Base-by-base conservation (phyloP, 2,329 filamentous ascomycete species). In the Periconia sp. region DNA sequence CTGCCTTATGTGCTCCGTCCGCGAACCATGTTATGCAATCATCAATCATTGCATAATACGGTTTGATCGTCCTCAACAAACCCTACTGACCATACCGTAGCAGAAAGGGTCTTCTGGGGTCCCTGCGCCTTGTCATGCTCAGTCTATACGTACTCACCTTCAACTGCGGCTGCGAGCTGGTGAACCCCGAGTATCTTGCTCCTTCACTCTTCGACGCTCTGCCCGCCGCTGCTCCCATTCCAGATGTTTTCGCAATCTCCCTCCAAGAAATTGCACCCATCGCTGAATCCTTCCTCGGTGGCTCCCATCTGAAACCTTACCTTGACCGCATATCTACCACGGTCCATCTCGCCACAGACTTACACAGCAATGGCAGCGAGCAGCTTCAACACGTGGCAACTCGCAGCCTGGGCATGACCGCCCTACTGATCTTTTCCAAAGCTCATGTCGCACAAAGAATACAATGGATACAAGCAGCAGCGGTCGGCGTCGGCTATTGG, bases 211-310 rank as follows among this genome's bases (percentile, higher is more conserved):
- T 74, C 53, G 70, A 72, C 47, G 68, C 71, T 49, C 73, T 75
- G n/a, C 71, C 72, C 31, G 57, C 69, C 43, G 60, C 47, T 13
- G 59, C 71, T 15, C 70, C 88, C 71, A 79, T 91, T 5, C 92
- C 81, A 3, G 85, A 88, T 58, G 72, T 90, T 40, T 75, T 91
- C 55, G 83, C 87, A 53, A 76, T 90, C 55, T 85, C 81, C 15
- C 82, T 99, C 17, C 92, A 99, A 74, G 94, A 99, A 75, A 82
- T 97, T 56, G 89, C 92, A 10, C 94, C 94, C 0, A 82, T 97
- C 47, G 83, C 88, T 49, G 85, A 91, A 66, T 85, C 90, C 20
- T 96, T 97, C 71, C 87, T 97, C 44, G 93, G 93, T 30, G 89
- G 90, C 37, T 88, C 89, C 18, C 89, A 90, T 60, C 77, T 97